These are phyloP conservation scores for Taphrina flavorubra DNA, from an alignment of 1,139 yeast genomes.

Conservation along the genomic window DNA sequence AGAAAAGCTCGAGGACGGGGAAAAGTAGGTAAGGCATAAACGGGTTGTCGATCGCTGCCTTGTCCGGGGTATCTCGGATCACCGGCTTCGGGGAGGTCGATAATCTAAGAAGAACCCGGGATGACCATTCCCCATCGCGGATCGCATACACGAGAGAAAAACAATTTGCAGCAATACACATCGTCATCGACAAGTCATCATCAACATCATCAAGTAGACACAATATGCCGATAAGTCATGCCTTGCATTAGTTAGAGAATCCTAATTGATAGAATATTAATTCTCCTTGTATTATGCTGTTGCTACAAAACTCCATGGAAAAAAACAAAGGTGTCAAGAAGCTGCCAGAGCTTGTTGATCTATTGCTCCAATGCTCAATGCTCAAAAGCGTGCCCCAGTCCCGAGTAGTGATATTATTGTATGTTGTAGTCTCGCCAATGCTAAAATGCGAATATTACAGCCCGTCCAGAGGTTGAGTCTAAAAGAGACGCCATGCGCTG, in stretches of 20 bases:
- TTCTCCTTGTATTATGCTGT: conserved; percentile 1
- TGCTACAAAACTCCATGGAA: neutral
- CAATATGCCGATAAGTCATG: too few relatives aligned
- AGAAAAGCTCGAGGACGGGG: too few relatives aligned
- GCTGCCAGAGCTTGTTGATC: neutral
- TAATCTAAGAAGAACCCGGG: too few relatives aligned
- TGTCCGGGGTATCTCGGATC: neutral
- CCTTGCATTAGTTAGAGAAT: too few relatives aligned
- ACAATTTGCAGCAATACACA: too few relatives aligned
- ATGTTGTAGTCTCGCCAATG: neutral
- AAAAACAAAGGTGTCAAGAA: neutral
- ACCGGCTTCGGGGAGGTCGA: neutral
- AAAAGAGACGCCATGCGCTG: conserved; percentile 5
- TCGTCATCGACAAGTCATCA: too few relatives aligned
- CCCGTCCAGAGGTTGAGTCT: neutral
- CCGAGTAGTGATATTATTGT: too few relatives aligned
- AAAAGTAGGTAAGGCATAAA: too few relatives aligned
- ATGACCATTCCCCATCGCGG: too few relatives aligned
- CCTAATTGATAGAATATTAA: too few relatives aligned
- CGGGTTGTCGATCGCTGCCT: neutral
- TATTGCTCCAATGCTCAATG: neutral
- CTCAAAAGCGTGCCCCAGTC: neutral
- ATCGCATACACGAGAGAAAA: too few relatives aligned
- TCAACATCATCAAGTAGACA: too few relatives aligned
- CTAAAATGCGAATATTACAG: neutral